These are phyloP conservation scores for Salix purpurea DNA, from an alignment of 345 rosid genomes.

Conservation along the genomic window DNA sequence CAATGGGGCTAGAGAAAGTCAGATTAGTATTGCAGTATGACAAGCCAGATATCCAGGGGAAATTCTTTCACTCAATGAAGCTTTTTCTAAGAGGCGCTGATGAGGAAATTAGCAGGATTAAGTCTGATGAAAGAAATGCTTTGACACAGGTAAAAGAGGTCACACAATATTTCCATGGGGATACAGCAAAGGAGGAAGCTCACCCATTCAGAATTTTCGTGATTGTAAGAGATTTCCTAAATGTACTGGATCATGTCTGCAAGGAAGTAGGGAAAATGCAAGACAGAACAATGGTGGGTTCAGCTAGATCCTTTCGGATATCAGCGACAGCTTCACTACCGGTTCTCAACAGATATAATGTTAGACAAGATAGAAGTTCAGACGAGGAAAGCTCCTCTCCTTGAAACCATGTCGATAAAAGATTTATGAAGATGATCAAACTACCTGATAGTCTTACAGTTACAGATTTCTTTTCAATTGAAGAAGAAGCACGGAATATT, in stretches of 20 bases:
- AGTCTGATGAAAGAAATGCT: constrained; percentile 70
- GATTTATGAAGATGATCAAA: not conserved
- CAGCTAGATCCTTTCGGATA: constrained; percentile 84
- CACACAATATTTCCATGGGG: constrained; percentile 90
- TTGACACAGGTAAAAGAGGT: constrained; percentile 77
- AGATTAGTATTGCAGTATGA: constrained; percentile 62
- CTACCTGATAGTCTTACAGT: not conserved
- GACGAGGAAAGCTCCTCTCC: constrained; percentile 80
- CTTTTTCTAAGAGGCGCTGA: constrained; percentile 71
- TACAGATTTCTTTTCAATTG: not conserved
- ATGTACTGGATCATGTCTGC: constrained; percentile 78
- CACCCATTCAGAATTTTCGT: constrained; percentile 85
- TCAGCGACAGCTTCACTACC: constrained; percentile 72
- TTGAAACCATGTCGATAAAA: constrained; percentile 33
- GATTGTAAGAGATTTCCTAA: constrained; percentile 87
- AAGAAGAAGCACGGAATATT: not conserved
- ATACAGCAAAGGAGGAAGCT: constrained; percentile 83
- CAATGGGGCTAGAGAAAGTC: constrained; percentile 77
- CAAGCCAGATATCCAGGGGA: constrained; percentile 55
- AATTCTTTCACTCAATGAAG: constrained; percentile 68
- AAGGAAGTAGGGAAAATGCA: constrained; percentile 89
- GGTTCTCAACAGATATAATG: constrained; percentile 67
- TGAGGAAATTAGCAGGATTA: constrained; percentile 63
- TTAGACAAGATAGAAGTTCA: constrained; percentile 63
- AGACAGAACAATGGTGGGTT: constrained; percentile 66